Conservation (phyloP, 768 basidiomycete species). For the Mycena belliarum region DNA sequence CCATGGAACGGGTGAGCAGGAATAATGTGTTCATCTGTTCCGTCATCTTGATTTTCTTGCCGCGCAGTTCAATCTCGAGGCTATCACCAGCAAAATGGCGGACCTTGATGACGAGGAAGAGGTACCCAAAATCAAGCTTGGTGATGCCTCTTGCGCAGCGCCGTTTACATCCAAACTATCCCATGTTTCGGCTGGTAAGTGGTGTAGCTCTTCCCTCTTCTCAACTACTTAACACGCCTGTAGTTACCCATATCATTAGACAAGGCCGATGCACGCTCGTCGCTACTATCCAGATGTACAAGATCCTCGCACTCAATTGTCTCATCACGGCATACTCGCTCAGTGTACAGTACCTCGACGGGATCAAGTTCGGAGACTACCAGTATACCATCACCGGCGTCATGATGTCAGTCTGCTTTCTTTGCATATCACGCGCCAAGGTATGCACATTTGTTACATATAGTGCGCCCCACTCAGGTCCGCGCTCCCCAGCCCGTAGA, state of each 20-base stretch:
- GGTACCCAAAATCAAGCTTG: slow-evolving; percentile 96
- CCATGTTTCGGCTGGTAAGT: slow-evolving; percentile 95
- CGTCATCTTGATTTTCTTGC: slow-evolving; percentile 29
- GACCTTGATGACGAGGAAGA: slow-evolving; percentile 96
- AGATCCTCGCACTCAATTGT: slow-evolving; percentile 96
- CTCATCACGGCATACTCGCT: slow-evolving; percentile 98
- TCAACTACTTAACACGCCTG: not conserved
- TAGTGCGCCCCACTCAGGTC: not conserved
- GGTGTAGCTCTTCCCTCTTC: not conserved
- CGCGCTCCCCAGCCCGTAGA: slow-evolving; percentile 76
- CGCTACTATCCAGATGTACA: slow-evolving; percentile 99
- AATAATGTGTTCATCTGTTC: slow-evolving; percentile 25
- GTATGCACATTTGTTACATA: slow-evolving; percentile 41
- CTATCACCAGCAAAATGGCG: slow-evolving; percentile 83
- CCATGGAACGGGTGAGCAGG: slow-evolving; percentile 80
- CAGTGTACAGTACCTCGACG: slow-evolving; percentile 96
- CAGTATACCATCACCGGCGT: slow-evolving; percentile 96
- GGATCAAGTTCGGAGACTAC: slow-evolving; percentile 99
- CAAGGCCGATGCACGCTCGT: slow-evolving; percentile 99
- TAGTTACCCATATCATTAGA: slow-evolving; percentile 95
- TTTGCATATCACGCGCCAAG: slow-evolving; percentile 97
- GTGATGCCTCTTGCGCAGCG: slow-evolving; percentile 98
- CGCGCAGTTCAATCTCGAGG: slow-evolving; percentile 69
- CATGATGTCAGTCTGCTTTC: slow-evolving; percentile 98
- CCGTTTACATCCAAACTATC: slow-evolving; percentile 98